Conservation (phyloP, 139 green algal genomes). For the Chlamydomonas applanata region DNA sequence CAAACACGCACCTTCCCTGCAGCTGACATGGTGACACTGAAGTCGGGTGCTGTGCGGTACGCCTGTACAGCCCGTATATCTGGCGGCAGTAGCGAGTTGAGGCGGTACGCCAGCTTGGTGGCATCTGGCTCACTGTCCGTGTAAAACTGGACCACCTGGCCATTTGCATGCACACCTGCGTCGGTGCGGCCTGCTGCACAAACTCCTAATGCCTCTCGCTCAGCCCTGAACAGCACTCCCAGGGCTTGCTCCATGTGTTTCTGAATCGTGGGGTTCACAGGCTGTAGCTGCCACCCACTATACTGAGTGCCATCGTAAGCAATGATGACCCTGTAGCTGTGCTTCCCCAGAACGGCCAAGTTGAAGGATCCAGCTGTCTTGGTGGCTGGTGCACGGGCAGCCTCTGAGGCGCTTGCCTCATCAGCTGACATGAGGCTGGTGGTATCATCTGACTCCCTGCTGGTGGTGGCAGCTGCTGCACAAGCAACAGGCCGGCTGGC, state of each 20-base stretch:
- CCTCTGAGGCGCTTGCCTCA: background rate
- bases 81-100: slow-evolving; percentile 59
- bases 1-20: slow-evolving; percentile 27
- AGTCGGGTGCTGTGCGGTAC: slow-evolving; percentile 49
- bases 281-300: slow-evolving; percentile 58
- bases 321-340: slow-evolving; percentile 44
- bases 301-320: slow-evolving; percentile 62
- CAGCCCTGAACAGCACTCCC: slow-evolving; percentile 32
- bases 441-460: background rate
- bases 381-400: background rate
- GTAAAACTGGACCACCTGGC: slow-evolving; percentile 73
- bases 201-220: slow-evolving; percentile 48
- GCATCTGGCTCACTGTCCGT: slow-evolving; percentile 17
- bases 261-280: slow-evolving; percentile 47
- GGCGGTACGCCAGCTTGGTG: slow-evolving; percentile 24
- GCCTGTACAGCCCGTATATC: slow-evolving; percentile 55
- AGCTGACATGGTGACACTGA: slow-evolving; percentile 60
- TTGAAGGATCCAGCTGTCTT: background rate
- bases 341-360: slow-evolving; percentile 11
- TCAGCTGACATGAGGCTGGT: background rate
- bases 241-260: slow-evolving; percentile 52
- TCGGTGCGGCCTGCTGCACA: slow-evolving; percentile 74
- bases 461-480: too few species aligned
- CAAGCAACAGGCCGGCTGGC: too few species aligned
- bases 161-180: slow-evolving; percentile 76